phyloP scores from a whole-genome alignment of 768 basidiomycete species.

The Boletus bicolor region DNA sequence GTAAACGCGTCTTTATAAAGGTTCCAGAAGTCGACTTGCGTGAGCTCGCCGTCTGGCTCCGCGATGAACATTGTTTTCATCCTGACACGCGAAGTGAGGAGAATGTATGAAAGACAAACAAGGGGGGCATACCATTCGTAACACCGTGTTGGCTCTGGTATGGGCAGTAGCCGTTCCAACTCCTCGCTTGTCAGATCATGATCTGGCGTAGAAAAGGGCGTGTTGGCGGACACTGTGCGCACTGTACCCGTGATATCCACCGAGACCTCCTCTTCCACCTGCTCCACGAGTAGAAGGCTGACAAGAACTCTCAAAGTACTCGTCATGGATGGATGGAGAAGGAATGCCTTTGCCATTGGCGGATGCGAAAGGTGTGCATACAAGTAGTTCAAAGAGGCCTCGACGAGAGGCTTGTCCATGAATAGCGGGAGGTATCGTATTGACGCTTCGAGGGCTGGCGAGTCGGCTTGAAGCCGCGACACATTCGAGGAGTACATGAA shows the following conservation, averaged over 20 bases:
- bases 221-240: conserved; percentile 55
- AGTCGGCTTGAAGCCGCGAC: conserved; percentile 48
- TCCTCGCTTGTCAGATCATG: conserved; percentile 74
- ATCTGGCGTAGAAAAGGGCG: conserved; percentile 44
- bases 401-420: conserved; percentile 64
- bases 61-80: conserved; percentile 87
- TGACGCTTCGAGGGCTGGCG: conserved; percentile 59
- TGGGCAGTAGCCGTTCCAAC: conserved; percentile 51
- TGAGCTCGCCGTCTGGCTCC: conserved; percentile 74
- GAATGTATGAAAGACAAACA: background rate
- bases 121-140: conserved; percentile 65
- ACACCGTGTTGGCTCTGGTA: conserved; percentile 74
- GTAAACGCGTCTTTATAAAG: conserved; percentile 84
- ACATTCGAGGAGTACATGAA: conserved; percentile 61
- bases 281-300: conserved; percentile 65
- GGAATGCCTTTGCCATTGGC: conserved; percentile 72
- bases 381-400: conserved; percentile 70
- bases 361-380: conserved; percentile 74
- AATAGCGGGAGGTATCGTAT: conserved; percentile 74
- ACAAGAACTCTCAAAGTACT: conserved; percentile 66
- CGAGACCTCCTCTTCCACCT: conserved; percentile 63
- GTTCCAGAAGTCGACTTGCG: conserved; percentile 95
- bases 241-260: conserved; percentile 60
- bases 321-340: conserved; percentile 68
- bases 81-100: conserved; percentile 46